Conservation (phyloP, 805 yeast genomes). For the Grigorovia yakushimaensis region DNA sequence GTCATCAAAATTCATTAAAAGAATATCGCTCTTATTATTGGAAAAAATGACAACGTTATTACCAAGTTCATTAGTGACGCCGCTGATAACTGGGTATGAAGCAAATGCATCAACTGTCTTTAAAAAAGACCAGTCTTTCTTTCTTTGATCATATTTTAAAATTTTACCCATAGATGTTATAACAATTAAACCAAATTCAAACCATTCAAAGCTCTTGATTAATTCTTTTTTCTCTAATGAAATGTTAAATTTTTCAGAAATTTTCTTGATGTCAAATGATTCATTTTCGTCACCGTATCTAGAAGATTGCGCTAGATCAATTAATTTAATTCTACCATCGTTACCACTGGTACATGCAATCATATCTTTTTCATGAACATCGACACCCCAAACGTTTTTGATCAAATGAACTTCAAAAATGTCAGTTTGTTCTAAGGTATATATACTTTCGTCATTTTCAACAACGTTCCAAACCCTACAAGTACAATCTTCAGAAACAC, state of each 20-base stretch:
- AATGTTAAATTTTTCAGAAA: conserved; percentile 24
- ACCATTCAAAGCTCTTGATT: conserved; percentile 49
- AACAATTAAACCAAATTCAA: conserved; percentile 37
- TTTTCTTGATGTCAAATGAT: conserved; percentile 26
- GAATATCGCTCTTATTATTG: conserved; percentile 34
- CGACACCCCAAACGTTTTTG: conserved; percentile 80
- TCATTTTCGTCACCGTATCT: conserved; percentile 27
- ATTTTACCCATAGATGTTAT: conserved; percentile 55
- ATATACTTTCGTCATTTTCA: conserved; percentile 7
- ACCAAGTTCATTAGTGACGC: conserved; percentile 23
- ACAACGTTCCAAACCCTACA: conserved; percentile 63
- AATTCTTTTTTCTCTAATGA: conserved; percentile 39
- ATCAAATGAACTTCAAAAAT: conserved; percentile 69
- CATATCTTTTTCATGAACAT: conserved; percentile 35
- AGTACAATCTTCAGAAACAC: conserved; percentile 83
- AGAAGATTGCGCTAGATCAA: conserved; percentile 36
- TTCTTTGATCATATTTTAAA: conserved; percentile 20
- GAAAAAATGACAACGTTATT: conserved; percentile 30
- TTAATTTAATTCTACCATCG: conserved; percentile 70
- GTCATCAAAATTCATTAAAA: conserved; percentile 34
- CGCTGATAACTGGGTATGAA: conserved; percentile 36
- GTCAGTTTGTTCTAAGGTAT: conserved; percentile 20
- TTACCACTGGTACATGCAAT: conserved; percentile 84
- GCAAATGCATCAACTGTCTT: conserved; percentile 21
- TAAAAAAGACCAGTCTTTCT: conserved; percentile 24